Conservation (phyloP, 371 early-diverging fungal genomes). For the Mortierella polycephala region DNA sequence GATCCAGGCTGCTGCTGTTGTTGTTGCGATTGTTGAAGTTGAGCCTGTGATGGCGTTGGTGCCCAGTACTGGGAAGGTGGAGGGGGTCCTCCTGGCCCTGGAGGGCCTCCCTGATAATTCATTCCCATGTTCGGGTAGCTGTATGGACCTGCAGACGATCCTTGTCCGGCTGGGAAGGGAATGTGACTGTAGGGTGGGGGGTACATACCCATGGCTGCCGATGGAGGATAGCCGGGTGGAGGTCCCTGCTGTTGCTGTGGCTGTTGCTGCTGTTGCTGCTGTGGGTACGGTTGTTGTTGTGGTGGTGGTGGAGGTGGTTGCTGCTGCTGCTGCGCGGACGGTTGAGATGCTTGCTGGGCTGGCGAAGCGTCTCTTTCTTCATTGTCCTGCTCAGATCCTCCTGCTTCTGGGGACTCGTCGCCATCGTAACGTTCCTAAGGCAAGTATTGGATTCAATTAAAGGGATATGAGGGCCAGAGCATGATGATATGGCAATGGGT, state of each 20-base stretch:
- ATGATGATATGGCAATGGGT: neutral
- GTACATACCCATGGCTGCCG: slow-evolving; percentile 30
- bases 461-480: neutral
- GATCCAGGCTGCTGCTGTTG: slow-evolving; percentile 6
- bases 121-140: slow-evolving; percentile 35
- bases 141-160: slow-evolving; percentile 1
- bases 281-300: slow-evolving; percentile 12
- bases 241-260: slow-evolving; percentile 2
- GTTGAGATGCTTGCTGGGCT: slow-evolving; percentile 1
- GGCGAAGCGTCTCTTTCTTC: slow-evolving; percentile 3
- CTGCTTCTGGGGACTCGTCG: slow-evolving; percentile 9
- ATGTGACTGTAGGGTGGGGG: slow-evolving; percentile 37
- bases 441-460: neutral
- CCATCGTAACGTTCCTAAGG: slow-evolving; percentile 15
- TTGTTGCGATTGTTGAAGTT: neutral
- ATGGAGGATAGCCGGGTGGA: neutral
- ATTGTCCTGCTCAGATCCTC: slow-evolving; percentile 15
- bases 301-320: slow-evolving; percentile 2
- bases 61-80: slow-evolving; percentile 12
- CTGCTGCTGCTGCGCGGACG: neutral
- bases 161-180: slow-evolving; percentile 20
- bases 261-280: slow-evolving; percentile 11
- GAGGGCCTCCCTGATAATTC: slow-evolving; percentile 20
- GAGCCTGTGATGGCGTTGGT: neutral
- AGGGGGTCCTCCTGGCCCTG: neutral